phyloP scores from a whole-genome alignment of 345 rosid genomes.

The Linum trigynum region DNA sequence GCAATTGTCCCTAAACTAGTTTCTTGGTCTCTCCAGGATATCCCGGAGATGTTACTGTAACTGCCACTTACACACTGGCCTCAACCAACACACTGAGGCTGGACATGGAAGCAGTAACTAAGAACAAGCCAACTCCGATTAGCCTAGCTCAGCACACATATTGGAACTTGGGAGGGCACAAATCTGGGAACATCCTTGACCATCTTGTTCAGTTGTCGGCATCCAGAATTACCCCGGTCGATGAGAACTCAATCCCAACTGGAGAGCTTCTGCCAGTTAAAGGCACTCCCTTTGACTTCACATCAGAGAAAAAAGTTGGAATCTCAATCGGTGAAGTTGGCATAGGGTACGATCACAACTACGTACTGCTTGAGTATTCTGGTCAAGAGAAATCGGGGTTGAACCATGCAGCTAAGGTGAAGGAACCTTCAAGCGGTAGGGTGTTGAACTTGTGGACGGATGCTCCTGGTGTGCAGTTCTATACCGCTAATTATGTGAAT shows the following conservation, averaged over 20 bases:
- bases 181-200: constrained; percentile 1
- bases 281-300: constrained; percentile 9
- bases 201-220: constrained; percentile 3
- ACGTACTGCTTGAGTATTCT: background rate
- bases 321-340: constrained; percentile 4
- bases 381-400: background rate
- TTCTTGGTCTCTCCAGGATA: background rate
- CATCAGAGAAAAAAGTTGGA: constrained; percentile 4
- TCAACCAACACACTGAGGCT: constrained; percentile 6
- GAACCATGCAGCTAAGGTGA: constrained; percentile 8
- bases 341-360: constrained; percentile 6
- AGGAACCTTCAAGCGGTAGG: constrained; percentile 3
- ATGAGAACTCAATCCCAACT: constrained; percentile 1
- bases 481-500: constrained; percentile 2
- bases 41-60: constrained; percentile 7
- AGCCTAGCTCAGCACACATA: constrained; percentile 6
- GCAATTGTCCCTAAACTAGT: background rate
- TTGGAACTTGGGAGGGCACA: constrained; percentile 6
- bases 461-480: constrained; percentile 9
- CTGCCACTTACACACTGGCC: constrained; percentile 2
- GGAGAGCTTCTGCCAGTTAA: constrained; percentile 4
- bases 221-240: background rate
- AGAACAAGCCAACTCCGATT: constrained; percentile 1
- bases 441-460: constrained; percentile 3
- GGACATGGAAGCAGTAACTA: constrained; percentile 8